A percentile compares a stretch with the other conserved stretches of the same genome.
Conservation (phyloP, 257 asterid species). For the Salvia splendens region DNA sequence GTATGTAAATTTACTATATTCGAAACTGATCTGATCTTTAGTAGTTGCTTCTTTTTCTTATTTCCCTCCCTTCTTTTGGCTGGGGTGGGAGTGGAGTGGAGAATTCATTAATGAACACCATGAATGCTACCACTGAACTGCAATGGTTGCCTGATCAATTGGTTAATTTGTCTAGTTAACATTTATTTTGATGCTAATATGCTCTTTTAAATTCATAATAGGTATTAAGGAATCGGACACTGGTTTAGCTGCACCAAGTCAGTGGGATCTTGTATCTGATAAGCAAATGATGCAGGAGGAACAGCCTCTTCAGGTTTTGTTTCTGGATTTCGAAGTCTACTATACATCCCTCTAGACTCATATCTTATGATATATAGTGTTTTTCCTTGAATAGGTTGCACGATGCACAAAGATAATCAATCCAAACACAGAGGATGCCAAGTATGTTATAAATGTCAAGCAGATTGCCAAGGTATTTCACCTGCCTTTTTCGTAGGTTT, state of each 20-base stretch:
- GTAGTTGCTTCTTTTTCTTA: neutral
- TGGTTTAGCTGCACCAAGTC: slow-evolving; percentile 98
- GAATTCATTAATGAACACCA: neutral
- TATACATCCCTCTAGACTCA: neutral
- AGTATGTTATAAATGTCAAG: slow-evolving; percentile 78
- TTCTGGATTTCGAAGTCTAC: neutral
- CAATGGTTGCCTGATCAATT: neutral
- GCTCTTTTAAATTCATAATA: slow-evolving; percentile 31
- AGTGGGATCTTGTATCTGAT: slow-evolving; percentile 98
- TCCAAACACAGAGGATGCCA: slow-evolving; percentile 89
- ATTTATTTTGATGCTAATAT: slow-evolving; percentile 7
- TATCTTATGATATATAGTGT: neutral
- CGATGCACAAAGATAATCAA: slow-evolving; percentile 89
- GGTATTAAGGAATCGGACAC: slow-evolving; percentile 96
- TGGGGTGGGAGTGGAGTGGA: neutral
- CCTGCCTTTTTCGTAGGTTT: slow-evolving; percentile 6
- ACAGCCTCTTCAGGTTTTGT: slow-evolving; percentile 82
- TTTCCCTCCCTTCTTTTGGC: neutral
- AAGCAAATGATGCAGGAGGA: slow-evolving; percentile 99
- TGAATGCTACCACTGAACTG: neutral
- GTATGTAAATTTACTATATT: slow-evolving; percentile 41
- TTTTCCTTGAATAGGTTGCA: slow-evolving; percentile 59
- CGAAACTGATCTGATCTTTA: slow-evolving; percentile 2
- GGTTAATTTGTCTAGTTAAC: neutral
- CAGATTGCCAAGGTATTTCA: slow-evolving; percentile 48